These are phyloP conservation scores for Yamadazyma oceani DNA, from an alignment of 1,139 yeast species.

Conservation along the genomic window DNA sequence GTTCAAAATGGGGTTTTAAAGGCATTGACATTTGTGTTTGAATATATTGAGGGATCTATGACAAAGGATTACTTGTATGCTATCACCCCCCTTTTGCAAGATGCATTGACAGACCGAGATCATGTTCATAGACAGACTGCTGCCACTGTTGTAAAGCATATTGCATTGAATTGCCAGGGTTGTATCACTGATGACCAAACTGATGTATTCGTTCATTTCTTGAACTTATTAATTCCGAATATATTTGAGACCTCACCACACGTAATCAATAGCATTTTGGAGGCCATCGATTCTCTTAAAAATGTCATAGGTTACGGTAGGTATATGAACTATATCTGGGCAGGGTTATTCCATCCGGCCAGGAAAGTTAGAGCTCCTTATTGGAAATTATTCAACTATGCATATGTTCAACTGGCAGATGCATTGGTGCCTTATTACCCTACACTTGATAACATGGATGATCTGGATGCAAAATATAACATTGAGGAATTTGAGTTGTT, in stretches of 20 bases:
- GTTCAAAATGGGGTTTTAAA: constrained; percentile 96
- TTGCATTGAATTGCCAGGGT: constrained; percentile 80
- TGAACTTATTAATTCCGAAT: constrained; percentile 80
- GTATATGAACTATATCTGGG: constrained; percentile 75
- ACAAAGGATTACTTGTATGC: constrained; percentile 84
- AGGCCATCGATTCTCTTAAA: constrained; percentile 75
- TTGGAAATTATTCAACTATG: constrained; percentile 79
- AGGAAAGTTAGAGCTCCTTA: constrained; percentile 79
- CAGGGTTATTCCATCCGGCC: constrained; percentile 93
- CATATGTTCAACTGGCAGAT: constrained; percentile 75
- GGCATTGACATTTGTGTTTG: constrained; percentile 90
- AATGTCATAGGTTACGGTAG: constrained; percentile 75
- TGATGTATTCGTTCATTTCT: constrained; percentile 57
- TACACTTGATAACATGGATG: constrained; percentile 34
- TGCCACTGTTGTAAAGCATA: constrained; percentile 79
- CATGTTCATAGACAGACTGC: constrained; percentile 96
- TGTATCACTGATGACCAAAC: constrained; percentile 73
- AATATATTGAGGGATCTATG: constrained; percentile 75
- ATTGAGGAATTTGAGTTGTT: constrained; percentile 41
- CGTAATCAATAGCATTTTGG: constrained; percentile 79
- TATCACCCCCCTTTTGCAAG: constrained; percentile 77
- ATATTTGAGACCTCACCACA: constrained; percentile 94
- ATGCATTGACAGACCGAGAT: constrained; percentile 89
- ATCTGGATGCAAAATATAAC: constrained; percentile 18
- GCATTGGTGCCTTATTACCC: constrained; percentile 86